Conservation (phyloP, 1,139 yeast genomes). For the Kluyveromyces marxianus region DNA sequence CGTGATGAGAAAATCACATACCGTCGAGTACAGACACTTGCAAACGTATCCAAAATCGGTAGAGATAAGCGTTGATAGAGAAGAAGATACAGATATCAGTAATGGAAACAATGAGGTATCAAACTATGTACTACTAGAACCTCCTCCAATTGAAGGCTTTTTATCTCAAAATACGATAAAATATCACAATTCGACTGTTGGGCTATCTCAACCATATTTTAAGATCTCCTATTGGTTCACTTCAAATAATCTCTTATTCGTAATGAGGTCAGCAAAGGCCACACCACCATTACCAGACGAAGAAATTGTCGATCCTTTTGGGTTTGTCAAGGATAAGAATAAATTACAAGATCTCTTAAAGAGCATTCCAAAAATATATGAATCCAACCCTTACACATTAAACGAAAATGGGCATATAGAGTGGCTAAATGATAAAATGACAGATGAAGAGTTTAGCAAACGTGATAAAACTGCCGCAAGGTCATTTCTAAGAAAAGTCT, state of each 20-base stretch:
- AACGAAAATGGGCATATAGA: conserved; percentile 44
- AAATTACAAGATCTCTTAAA: conserved; percentile 18
- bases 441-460: conserved; percentile 37
- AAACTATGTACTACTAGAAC: conserved; percentile 36
- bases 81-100: not conserved
- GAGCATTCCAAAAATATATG: conserved; percentile 35
- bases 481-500: conserved; percentile 57
- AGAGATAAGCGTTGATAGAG: conserved; percentile 12
- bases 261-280: conserved; percentile 47
- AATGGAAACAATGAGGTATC: not conserved
- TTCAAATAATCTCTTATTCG: conserved; percentile 53
- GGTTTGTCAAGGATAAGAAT: conserved; percentile 19
- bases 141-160: conserved; percentile 71
- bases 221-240: conserved; percentile 58
- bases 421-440: conserved; percentile 46
- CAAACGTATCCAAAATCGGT: conserved; percentile 38
- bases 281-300: conserved; percentile 51
- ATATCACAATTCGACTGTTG: conserved; percentile 35
- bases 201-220: conserved; percentile 32
- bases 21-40: conserved; percentile 37
- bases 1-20: conserved; percentile 11
- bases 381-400: conserved; percentile 45
- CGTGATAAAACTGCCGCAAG: conserved; percentile 50
- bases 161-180: conserved; percentile 30
- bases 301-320: conserved; percentile 26